Evolutionary conservation across 129 eudicot species (phyloP).

Genomic region (Mikania micrantha): DNA sequence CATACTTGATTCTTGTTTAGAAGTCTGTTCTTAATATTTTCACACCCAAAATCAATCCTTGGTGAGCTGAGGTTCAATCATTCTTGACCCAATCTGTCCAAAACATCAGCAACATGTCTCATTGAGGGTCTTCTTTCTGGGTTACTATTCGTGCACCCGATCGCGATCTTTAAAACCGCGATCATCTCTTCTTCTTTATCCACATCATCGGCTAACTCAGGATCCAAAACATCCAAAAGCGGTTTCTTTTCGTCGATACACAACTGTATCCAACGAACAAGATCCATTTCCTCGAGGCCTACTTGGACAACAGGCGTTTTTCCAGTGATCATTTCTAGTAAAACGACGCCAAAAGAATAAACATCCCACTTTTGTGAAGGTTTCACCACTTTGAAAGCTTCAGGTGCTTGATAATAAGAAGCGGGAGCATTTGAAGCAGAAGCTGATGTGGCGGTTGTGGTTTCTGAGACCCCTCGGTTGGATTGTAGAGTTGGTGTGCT

Average conservation of each 20-base stretch:
- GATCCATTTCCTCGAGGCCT: slow-evolving; percentile 70
- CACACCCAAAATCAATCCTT: background rate
- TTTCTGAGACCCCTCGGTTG: slow-evolving; percentile 49
- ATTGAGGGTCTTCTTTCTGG: slow-evolving; percentile 87
- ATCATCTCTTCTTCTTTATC: slow-evolving; percentile 92
- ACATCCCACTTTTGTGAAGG: slow-evolving; percentile 99
- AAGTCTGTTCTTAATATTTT: background rate
- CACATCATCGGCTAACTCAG: slow-evolving; percentile 48
- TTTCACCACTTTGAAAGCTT: slow-evolving; percentile 76
- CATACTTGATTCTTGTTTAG: slow-evolving; percentile 13
- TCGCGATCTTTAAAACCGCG: slow-evolving; percentile 76
- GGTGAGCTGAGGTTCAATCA: background rate
- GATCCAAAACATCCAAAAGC: slow-evolving; percentile 74
- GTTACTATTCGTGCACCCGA: slow-evolving; percentile 73
- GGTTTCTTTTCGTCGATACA: slow-evolving; percentile 97
- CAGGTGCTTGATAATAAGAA: slow-evolving; percentile 85
- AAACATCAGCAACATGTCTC: slow-evolving; percentile 70
- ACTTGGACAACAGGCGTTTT: slow-evolving; percentile 61
- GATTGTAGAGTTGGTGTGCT: slow-evolving; percentile 62
- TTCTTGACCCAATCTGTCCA: slow-evolving; percentile 55
- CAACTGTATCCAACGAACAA: slow-evolving; percentile 75
- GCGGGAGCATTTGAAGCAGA: slow-evolving; percentile 16
- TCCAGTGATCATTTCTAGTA: slow-evolving; percentile 81
- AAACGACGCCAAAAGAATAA: slow-evolving; percentile 75
- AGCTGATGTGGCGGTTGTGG: slow-evolving; percentile 23